Base-by-base conservation (phyloP, 768 basidiomycete species). In the Amanita molliuscula region DNA sequence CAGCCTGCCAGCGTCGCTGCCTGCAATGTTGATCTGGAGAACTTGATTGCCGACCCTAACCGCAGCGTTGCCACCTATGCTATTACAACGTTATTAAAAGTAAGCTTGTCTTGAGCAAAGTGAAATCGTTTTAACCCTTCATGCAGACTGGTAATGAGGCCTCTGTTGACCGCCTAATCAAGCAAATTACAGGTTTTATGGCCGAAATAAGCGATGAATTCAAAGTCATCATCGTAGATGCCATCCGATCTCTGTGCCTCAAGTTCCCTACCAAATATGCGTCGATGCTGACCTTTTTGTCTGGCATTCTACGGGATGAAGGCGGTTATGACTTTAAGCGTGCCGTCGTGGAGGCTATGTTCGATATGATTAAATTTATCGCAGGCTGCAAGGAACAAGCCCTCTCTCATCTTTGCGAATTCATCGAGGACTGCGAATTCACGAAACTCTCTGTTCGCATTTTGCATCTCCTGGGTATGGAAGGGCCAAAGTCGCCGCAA, bases 241-340 rank as follows among this genome's bases (percentile, higher is more conserved):
- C 96, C 51, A 93, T 99, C 64, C 89, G 96, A 45, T 92, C 95
- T 7, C 81, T 99, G 26, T 98, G 94, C 69, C 84, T 99, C 71
- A 99, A 99, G 67, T 99, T 99, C 77, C 96, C 96, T 2, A 71
- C 85, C 28, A 99, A 99, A 70, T 93, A 99, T 61, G 86, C 81
- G 1, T 87, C 92, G 35, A 98, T 99, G 95, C 84, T 99, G 51
- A 81, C 85, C 4, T 99, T 99, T 82, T 77, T 99, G 28, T 93
- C 92, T 40, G 92, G 95, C 48, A 90, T 98, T 23, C 78, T 99
- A 42, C 84, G 96, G 41, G 96, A 99, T 60, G 96, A 99, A 67
- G 96, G 96, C 50, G 96, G 96, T 4, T 98, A 97, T 67, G 96
- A 99, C 63, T 99, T 97, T 76, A 99, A 99, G 70, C 91, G 94